A percentile compares a stretch with the other conserved stretches of the same genome.
Conservation (phyloP, 2,329 filamentous ascomycete genomes). For the Kalmusia sp. region DNA sequence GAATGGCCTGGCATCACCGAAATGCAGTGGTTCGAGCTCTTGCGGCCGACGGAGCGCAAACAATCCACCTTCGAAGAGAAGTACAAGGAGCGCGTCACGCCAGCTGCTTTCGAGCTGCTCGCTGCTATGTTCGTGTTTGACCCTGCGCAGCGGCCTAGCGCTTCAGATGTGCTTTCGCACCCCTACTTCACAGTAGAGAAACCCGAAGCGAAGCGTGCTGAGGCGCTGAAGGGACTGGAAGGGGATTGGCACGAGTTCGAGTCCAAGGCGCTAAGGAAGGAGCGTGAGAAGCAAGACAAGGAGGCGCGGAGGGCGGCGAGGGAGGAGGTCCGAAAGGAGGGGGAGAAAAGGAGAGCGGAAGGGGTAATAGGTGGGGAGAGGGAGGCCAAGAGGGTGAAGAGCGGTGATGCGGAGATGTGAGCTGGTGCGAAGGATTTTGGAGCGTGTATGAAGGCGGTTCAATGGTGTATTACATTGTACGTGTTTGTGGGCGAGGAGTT, state of each 20-base stretch:
- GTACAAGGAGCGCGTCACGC: slow-evolving; percentile 78
- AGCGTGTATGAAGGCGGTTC: neutral
- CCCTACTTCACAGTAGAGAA: slow-evolving; percentile 87
- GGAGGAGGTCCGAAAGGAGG: slow-evolving; percentile 40
- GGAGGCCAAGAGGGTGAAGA: slow-evolving; percentile 42
- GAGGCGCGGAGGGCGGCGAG: slow-evolving; percentile 55
- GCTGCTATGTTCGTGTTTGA: slow-evolving; percentile 89
- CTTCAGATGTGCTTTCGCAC: slow-evolving; percentile 83
- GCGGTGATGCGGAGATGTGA: slow-evolving; percentile 22
- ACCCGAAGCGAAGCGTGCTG: slow-evolving; percentile 76
- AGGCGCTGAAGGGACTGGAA: slow-evolving; percentile 81
- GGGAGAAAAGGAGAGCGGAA: slow-evolving; percentile 44
- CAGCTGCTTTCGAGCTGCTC: slow-evolving; percentile 83
- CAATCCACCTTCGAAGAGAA: slow-evolving; percentile 81
- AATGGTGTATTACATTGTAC: too few relatives aligned
- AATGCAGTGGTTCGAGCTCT: slow-evolving; percentile 95
- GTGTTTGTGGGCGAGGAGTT: too few relatives aligned
- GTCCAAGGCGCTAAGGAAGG: slow-evolving; percentile 90
- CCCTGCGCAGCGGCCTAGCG: slow-evolving; percentile 80
- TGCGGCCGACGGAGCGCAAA: slow-evolving; percentile 77
- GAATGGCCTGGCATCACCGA: slow-evolving; percentile 93
- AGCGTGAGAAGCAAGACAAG: slow-evolving; percentile 75
- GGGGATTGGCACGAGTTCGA: slow-evolving; percentile 99
- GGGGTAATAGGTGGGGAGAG: slow-evolving; percentile 34
- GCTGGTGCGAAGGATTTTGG: slow-evolving; percentile 12